Base-by-base conservation (phyloP, 352 stramenopile genomes). In the Pythium brassicae region DNA sequence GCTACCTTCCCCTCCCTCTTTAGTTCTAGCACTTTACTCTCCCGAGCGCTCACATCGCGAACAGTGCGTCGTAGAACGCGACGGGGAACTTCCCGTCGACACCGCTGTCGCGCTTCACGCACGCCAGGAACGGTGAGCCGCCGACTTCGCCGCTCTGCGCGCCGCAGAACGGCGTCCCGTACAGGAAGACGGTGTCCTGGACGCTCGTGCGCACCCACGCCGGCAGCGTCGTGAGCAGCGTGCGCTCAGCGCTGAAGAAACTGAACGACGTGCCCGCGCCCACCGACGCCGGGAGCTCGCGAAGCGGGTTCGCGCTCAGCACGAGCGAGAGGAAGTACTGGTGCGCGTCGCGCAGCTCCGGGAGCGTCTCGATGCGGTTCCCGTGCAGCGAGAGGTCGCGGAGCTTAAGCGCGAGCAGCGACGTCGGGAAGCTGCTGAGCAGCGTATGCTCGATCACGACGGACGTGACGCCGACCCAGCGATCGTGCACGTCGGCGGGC, bases 401-500 rank as follows among this genome's bases (percentile, higher is more conserved):
- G 19, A 45, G 19, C 4, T 12, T 17, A 3, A 55, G 22, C 9
- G 22, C 25, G 29, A 60, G 32, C 17, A 55, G 29, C 20, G 20
- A 46, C 29, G n/a, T 10, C 2, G 29, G 29, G 29, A 55, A 55
- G 27, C 37, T 20, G 22, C 19, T 50, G 34, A 72, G 22, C 11
- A 47, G 45, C 29, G 56, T n/a, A 44, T 66, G 50, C 26, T 72
- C 65, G 17, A 69, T 12, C 32, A 57, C 62, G 12, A 71, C 42
- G 20, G 58, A n/a, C 26, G 59, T 40, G 46, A 71, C 55, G 9
- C 43, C 4, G 2, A 48, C 48, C 62, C 62, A 73, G 19, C 20
- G 26, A 11, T 52, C 14, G 22, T 65, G 40, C 1, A 70, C 37
- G 23, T 68, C 57, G 4, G 26, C 1, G 1, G 58, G 57, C 0